Base-by-base conservation (phyloP, 2,329 filamentous ascomycete species). In the Aspergillus pseudotamarii region DNA sequence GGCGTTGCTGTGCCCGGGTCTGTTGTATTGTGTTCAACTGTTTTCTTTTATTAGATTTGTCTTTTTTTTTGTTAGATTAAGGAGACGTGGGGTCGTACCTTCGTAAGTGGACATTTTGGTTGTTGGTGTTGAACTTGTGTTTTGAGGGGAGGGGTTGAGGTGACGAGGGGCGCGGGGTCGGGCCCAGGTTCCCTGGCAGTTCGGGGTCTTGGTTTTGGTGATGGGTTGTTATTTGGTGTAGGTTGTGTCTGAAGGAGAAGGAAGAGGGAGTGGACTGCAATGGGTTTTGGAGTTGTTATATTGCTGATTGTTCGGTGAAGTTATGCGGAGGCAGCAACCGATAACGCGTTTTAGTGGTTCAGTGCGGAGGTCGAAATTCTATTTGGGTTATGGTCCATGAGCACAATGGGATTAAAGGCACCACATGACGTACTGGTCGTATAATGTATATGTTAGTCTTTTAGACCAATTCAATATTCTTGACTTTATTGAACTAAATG, bases 21-120 rank as follows among this genome's bases (percentile, higher is more conserved):
- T 62, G 68, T 68, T 53, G 76, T 81, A 58, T 78, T 78, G 68
- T 82, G 79, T 66, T 80, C 80, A 66, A 79, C 79, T 82, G 59
- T n/a, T 58, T 58, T 64, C 61, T 32, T 32, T 56, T 43, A 30
- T 28, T n/a, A n/a, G 21, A 46, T 43, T 21, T 28, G 12, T n/a
- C n/a, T n/a, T 36, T 26, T 23, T n/a, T 36, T 26, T n/a, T 21
- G 30, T 21, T 50, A 11, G 38, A 2, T 12, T 41, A 36, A 3
- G 36, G 21, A 41, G 16, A 26, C 23, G 51, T 16, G 32, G 5
- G 43, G 16, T 19, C 41, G n/a, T 72, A 78, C 78, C 75, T 73
- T 79, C 78, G 72, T 80, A 80, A 64, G 76, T 76, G 62, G 78
- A 78, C 78, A 80, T 80, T 45, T 61, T 75, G 68, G 53, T 58